Evolutionary conservation across 1,284 basidiomycete genomes (phyloP), one percentile per base, ranked within the genome.

Genomic region (Puccinia novopanici): DNA sequence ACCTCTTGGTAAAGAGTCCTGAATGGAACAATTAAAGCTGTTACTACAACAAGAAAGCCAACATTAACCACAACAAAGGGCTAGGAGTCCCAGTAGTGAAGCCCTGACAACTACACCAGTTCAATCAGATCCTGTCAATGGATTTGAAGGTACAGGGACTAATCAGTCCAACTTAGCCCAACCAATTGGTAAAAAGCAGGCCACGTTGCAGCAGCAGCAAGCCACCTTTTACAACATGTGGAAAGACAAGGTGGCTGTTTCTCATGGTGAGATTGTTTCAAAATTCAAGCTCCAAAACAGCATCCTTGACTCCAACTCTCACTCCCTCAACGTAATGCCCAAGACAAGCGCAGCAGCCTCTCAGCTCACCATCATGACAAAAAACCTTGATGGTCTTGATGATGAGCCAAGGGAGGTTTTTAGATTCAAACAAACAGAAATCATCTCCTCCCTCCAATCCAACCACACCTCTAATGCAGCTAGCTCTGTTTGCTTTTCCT

Each of bases 101-200:
- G 59, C 24, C 34, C 24, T 19, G 9, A 9, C 55, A 22, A 9
- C 55, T 6, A 19, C 55, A 5, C 22, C 55, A n/a, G 22, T 27
- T n/a, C n/a, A n/a, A 57, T n/a, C 55, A 57, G 19, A 8, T 8
- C 55, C 55, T 1, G 1, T 13, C 19, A 24, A 45, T 12, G 8
- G 50, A 3, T 48, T 50, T 50, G 67, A 70, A 50, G 67, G 2
- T 9, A 48, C 42, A 3, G 13, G 34, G 3, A 50, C 5, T 8
- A 12, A 70, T 13, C 8, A 10, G 0, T 27, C 67, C 15, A 27
- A 2, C 19, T 9, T 40, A 2, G 0, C 15, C 3, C 10, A 24
- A 13, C 45, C 67, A 48, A 27, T 70, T 24, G 45, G 67, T 6
- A 70, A 70, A 22, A 70, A 70, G 45, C 27, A 17, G n/a, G 45